Conservation (phyloP, 2,329 filamentous ascomycete genomes). For the Penicillium psychrosexuale region DNA sequence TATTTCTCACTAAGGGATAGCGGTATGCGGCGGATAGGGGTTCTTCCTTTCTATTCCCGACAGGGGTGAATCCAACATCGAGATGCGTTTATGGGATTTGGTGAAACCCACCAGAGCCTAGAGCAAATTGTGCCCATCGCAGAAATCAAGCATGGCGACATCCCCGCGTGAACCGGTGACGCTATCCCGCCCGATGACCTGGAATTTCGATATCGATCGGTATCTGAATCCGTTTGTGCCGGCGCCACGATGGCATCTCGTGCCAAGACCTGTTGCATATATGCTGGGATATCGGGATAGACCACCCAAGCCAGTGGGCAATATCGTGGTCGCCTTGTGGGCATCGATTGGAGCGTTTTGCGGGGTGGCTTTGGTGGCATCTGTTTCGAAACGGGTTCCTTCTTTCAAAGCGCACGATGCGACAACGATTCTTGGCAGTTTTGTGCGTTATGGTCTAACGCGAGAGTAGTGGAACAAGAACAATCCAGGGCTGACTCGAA, state of each 20-base stretch:
- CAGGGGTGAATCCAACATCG: conserved; percentile 2
- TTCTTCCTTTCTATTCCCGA: not conserved
- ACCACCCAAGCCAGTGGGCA: conserved; percentile 49
- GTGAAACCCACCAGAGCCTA: not conserved
- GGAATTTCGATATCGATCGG: conserved; percentile 72
- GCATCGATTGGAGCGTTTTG: conserved; percentile 63
- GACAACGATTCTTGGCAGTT: conserved; percentile 66
- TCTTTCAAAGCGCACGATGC: conserved; percentile 52
- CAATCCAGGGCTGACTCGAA: not conserved
- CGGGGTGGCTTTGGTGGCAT: conserved; percentile 59
- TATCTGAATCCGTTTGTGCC: conserved; percentile 70
- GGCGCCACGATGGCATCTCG: conserved; percentile 57
- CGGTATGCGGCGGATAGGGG: not conserved
- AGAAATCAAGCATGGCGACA: conserved; percentile 3
- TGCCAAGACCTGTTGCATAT: conserved; percentile 65
- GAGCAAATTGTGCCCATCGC: not conserved
- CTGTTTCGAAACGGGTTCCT: conserved; percentile 54
- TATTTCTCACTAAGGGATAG: not conserved
- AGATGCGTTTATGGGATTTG: not conserved
- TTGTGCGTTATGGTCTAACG: conserved; percentile 52
- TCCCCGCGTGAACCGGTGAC: conserved; percentile 4
- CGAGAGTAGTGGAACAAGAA: not conserved
- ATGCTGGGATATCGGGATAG: conserved; percentile 62
- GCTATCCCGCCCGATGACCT: conserved; percentile 26
- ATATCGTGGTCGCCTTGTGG: conserved; percentile 59